A percentile compares a stretch with the other conserved stretches of the same genome.
phyloP scores from a whole-genome alignment of 305 asterid genomes.

The Fraxinus dipetala region DNA sequence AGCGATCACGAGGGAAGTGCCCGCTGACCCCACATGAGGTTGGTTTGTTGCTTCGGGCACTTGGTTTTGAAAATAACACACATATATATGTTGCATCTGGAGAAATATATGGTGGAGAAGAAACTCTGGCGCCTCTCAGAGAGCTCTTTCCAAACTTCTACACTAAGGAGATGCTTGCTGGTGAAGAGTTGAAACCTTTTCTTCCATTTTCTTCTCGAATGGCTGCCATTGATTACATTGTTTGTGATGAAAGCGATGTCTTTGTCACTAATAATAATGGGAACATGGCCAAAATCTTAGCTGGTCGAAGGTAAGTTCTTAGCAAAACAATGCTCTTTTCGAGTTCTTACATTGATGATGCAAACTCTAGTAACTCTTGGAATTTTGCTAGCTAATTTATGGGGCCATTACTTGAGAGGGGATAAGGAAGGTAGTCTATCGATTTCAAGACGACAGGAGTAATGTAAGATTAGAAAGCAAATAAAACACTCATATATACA shows the following conservation, averaged over 20 bases:
- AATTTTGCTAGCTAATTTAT: neutral
- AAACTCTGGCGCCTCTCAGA: slow-evolving; percentile 6
- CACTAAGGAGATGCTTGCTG: slow-evolving; percentile 17
- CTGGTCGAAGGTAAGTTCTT: slow-evolving; percentile 8
- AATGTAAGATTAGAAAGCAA: neutral
- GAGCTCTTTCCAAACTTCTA: slow-evolving; percentile 10
- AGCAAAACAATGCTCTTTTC: neutral
- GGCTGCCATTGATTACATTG: slow-evolving; percentile 16
- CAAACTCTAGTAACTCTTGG: neutral
- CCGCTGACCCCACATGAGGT: slow-evolving; percentile 13
- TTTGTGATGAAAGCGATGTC: slow-evolving; percentile 9
- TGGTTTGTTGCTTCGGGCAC: slow-evolving; percentile 10
- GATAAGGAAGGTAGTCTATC: neutral
- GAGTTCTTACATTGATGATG: neutral
- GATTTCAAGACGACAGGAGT: neutral
- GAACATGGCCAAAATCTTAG: slow-evolving; percentile 12
- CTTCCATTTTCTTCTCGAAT: slow-evolving; percentile 8
- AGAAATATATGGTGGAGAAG: slow-evolving; percentile 14
- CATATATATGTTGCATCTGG: slow-evolving; percentile 10
- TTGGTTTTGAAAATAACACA: slow-evolving; percentile 13
- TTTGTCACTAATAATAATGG: slow-evolving; percentile 4
- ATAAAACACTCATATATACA: neutral
- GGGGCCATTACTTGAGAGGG: neutral
- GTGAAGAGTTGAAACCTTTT: slow-evolving; percentile 12
- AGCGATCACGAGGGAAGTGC: slow-evolving; percentile 13